Evolutionary conservation across 352 stramenopile species (phyloP).

Genomic region (Globisporangium barbulae): DNA sequence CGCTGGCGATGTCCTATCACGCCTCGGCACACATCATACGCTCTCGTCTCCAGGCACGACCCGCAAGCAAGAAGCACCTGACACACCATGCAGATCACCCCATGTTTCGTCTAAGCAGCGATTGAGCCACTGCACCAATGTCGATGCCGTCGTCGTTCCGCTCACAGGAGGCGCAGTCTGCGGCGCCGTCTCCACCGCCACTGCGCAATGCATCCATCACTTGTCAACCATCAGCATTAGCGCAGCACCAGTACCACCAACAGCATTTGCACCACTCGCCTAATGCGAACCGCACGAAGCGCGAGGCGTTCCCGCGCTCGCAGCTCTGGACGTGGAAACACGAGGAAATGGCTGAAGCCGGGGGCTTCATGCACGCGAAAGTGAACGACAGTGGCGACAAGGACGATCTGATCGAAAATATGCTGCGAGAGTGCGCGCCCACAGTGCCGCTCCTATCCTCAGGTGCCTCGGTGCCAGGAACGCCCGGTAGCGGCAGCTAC

Average conservation of each 20-base stretch:
- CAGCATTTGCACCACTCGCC: conserved; percentile 8
- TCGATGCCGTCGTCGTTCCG: neutral
- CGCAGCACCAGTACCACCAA: neutral
- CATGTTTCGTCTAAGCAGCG: neutral
- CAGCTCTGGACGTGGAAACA: conserved; percentile 60
- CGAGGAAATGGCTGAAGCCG: conserved; percentile 2
- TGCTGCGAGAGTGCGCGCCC: conserved; percentile 49
- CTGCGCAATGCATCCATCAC: neutral
- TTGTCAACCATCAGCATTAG: neutral
- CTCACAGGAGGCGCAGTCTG: neutral
- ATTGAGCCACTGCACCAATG: neutral
- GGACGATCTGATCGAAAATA: conserved; percentile 50
- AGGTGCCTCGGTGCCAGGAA: conserved; percentile 8
- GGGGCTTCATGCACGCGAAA: neutral
- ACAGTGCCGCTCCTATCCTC: conserved; percentile 10
- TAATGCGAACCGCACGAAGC: conserved; percentile 16
- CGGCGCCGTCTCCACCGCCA: conserved; percentile 4
- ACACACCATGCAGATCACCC: neutral
- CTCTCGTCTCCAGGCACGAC: no score
- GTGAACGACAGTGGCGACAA: conserved; percentile 4
- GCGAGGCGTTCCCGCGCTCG: conserved; percentile 48
- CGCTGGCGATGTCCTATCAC: no score
- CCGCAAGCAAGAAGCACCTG: no score
- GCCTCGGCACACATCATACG: no score
- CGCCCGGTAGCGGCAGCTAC: neutral